Percentiles rank a stretch among this genome's conserved stretches.
phyloP scores from a whole-genome alignment of 2,329 filamentous ascomycete genomes.

The Colletotrichum truncatum region DNA sequence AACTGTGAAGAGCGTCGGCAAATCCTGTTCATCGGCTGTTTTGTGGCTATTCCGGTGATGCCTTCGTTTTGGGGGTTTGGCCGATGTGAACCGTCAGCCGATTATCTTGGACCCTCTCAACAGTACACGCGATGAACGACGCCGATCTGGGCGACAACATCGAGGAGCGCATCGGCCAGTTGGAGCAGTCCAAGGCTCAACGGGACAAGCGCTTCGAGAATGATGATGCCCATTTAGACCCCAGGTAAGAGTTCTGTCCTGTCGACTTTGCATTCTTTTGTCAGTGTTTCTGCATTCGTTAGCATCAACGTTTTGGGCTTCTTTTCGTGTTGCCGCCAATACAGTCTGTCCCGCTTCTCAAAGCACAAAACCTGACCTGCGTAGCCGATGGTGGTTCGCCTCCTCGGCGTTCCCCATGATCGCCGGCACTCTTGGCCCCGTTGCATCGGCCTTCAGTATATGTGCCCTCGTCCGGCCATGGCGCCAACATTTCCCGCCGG shows the following conservation, averaged over 20 bases:
- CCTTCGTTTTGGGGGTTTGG: constrained; percentile 1
- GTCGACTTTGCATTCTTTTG: background rate
- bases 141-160: constrained; percentile 48
- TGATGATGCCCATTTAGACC: constrained; percentile 53
- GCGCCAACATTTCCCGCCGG: constrained; percentile 67
- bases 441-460: constrained; percentile 89
- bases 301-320: background rate
- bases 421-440: constrained; percentile 84
- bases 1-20: no score
- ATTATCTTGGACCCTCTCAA: background rate
- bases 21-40: background rate
- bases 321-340: background rate
- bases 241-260: constrained; percentile 45
- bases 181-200: constrained; percentile 36
- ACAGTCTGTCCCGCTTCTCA: no score
- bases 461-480: constrained; percentile 85
- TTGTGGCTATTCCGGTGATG: constrained; percentile 11
- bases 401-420: constrained; percentile 78
- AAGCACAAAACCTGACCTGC: background rate
- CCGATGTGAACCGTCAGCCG: background rate
- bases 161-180: constrained; percentile 41
- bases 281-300: background rate
- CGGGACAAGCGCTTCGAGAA: constrained; percentile 41
- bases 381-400: constrained; percentile 70
- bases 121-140: constrained; percentile 50